Evolutionary conservation across 2,329 filamentous ascomycete genomes (phyloP), one percentile per base, ranked within the genome.

Genomic region (Ophiostoma pallidulum): DNA sequence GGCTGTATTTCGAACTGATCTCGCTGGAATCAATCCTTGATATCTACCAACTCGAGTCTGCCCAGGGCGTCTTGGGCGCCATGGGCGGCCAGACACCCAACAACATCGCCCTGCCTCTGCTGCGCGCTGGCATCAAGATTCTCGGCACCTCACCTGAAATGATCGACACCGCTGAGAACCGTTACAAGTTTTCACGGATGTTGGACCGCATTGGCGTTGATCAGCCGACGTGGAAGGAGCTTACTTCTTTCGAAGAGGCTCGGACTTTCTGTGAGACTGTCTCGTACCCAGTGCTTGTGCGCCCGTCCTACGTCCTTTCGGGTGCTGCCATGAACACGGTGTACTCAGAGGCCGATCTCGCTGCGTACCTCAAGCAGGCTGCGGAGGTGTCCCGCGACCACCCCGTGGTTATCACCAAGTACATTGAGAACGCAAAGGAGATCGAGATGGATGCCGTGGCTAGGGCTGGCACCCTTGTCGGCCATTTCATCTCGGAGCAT

Each of bases 371-470:
- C 38, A 79, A 86, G 55, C 91, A 97, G 68, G 92, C 92, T 46
- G 86, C 79, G 7, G 90, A 94, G 55, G 92, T 98, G 40, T 97
- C 92, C 6, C 82, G 86, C 53, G 91, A 97, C 53, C 87, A 97
- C 64, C 92, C 92, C 1, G 92, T 98, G 10, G 92, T 98, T 52
- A 97, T 98, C 61, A 97, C 91, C 52, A 98, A 98, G 71, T 98
- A 97, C 69, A 97, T 98, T 56, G 92, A 98, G 72, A 92, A 94
- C 57, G 92, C 92, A 55, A 97, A 98, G 74, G 92, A 98, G 66
- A 97, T 98, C 54, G 92, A 98, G 68, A 97, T 98, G 92, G 92
- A 98, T 59, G 92, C 92, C 35, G 92, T 98, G 38, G 92, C 91
- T 46, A 84, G 82, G 59, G 84, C 94, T 57, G 92, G 92, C 61